phyloP scores from a whole-genome alignment of 768 basidiomycete genomes.

The Tylopilus rubrobrunneus region DNA sequence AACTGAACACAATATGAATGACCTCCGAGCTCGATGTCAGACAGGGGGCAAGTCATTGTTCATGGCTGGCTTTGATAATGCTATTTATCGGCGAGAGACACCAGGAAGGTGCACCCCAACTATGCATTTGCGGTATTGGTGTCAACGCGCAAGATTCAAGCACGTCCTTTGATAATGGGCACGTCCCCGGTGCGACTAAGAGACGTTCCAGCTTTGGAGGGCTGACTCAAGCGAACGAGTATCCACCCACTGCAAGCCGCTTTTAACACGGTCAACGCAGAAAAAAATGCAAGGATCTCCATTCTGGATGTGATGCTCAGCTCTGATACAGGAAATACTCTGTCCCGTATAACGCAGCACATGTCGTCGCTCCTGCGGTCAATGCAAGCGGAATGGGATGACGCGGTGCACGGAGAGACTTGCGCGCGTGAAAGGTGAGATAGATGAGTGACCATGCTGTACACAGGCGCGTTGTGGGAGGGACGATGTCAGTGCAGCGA shows the following conservation, averaged over 20 bases:
- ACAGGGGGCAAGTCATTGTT: too few species aligned
- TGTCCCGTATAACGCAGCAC: slow-evolving; percentile 26
- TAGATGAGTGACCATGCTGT: slow-evolving; percentile 45
- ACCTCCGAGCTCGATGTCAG: too few species aligned
- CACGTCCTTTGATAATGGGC: not conserved
- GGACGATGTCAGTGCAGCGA: not conserved
- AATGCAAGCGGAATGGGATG: slow-evolving; percentile 34
- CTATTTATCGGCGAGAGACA: too few species aligned
- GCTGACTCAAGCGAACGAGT: not conserved
- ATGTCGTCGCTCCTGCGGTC: slow-evolving; percentile 27
- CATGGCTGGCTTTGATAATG: too few species aligned
- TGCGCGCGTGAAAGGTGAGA: slow-evolving; percentile 37
- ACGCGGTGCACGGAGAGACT: slow-evolving; percentile 29
- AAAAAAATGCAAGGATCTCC: too few species aligned
- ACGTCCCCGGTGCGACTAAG: not conserved
- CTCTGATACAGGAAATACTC: slow-evolving; percentile 29
- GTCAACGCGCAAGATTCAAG: too few species aligned
- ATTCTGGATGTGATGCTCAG: not conserved
- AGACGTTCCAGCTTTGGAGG: not conserved
- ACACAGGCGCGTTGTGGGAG: not conserved
- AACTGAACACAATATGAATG: too few species aligned
- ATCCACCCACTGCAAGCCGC: too few species aligned
- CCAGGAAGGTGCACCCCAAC: too few species aligned
- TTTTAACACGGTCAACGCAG: not conserved
- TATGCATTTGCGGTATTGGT: too few species aligned